These are phyloP conservation scores for Daldinia sp. DNA, from an alignment of 2,329 filamentous ascomycete species.

Conservation along the genomic window DNA sequence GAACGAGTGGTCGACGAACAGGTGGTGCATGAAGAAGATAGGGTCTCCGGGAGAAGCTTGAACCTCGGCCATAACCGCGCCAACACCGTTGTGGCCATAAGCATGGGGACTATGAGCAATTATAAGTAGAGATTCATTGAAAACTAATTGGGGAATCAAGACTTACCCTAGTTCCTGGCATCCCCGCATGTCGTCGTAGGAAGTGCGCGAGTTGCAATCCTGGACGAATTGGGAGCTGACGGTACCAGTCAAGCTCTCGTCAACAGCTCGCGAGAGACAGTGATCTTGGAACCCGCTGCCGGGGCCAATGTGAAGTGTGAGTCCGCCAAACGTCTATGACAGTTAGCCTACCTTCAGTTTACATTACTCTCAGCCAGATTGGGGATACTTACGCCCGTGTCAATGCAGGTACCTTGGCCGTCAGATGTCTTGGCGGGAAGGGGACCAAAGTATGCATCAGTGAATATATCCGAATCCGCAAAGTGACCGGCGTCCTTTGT, in stretches of 20 bases:
- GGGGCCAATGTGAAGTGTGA: slow-evolving; percentile 46
- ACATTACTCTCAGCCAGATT: background rate
- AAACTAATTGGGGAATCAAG: background rate
- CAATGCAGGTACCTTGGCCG: slow-evolving; percentile 47
- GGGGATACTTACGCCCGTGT: slow-evolving; percentile 44
- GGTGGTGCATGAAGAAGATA: slow-evolving; percentile 49
- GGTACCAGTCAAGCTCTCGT: slow-evolving; percentile 45
- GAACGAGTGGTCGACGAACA: slow-evolving; percentile 48
- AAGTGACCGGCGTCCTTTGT: slow-evolving; percentile 48
- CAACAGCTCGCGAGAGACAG: slow-evolving; percentile 48
- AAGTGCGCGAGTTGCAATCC: slow-evolving; percentile 44
- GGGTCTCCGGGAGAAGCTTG: slow-evolving; percentile 48
- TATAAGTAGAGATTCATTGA: slow-evolving; percentile 25
- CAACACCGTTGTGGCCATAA: slow-evolving; percentile 50
- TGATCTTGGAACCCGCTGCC: slow-evolving; percentile 40
- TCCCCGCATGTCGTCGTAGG: slow-evolving; percentile 45
- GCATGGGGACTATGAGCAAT: slow-evolving; percentile 45
- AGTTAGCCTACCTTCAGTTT: slow-evolving; percentile 1
- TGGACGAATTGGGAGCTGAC: slow-evolving; percentile 46
- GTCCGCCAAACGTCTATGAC: slow-evolving; percentile 42
- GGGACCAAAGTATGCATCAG: slow-evolving; percentile 43
- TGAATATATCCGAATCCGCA: slow-evolving; percentile 45
- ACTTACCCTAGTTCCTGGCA: slow-evolving; percentile 49
- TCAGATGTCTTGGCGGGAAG: slow-evolving; percentile 41
- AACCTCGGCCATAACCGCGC: slow-evolving; percentile 49